Percentiles rank a stretch among this genome's conserved stretches.
Conservation (phyloP, 345 rosid species). For the Populus pruinosa region DNA sequence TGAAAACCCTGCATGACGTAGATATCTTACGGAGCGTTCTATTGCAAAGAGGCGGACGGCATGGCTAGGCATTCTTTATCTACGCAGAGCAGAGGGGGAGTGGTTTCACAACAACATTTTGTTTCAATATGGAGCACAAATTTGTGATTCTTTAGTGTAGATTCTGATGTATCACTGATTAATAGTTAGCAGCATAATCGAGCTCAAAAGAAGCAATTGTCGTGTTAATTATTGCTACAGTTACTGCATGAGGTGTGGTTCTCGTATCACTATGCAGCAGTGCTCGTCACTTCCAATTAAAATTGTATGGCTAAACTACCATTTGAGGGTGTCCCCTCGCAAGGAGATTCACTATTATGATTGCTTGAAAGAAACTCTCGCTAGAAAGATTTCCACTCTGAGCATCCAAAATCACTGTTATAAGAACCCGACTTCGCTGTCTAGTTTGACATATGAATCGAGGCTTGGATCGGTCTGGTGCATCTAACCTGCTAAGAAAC, state of each 20-base stretch:
- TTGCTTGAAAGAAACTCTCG: not conserved
- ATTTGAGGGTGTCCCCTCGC: not conserved
- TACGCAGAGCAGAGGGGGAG: not conserved
- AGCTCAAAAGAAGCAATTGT: not conserved
- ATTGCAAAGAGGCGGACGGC: conserved; percentile 18
- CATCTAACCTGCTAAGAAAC: too few relatives aligned
- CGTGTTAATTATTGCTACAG: not conserved
- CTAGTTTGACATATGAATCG: too few relatives aligned
- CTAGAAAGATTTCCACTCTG: not conserved
- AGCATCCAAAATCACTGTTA: too few relatives aligned
- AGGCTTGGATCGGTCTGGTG: too few relatives aligned
- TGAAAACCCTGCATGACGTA: conserved; percentile 12
- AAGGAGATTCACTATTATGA: not conserved
- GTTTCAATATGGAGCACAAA: not conserved
- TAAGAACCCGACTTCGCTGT: too few relatives aligned
- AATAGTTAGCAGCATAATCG: not conserved
- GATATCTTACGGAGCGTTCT: conserved; percentile 47
- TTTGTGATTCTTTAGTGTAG: not conserved
- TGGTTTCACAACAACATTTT: not conserved
- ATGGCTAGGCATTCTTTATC: not conserved
- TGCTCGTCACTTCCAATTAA: not conserved
- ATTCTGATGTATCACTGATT: not conserved
- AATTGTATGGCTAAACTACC: not conserved
- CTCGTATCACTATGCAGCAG: not conserved
- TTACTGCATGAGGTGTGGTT: not conserved